Evolutionary conservation across 176 grass and related monocot species (phyloP).

Genomic region (Miscanthus lutarioriparius): DNA sequence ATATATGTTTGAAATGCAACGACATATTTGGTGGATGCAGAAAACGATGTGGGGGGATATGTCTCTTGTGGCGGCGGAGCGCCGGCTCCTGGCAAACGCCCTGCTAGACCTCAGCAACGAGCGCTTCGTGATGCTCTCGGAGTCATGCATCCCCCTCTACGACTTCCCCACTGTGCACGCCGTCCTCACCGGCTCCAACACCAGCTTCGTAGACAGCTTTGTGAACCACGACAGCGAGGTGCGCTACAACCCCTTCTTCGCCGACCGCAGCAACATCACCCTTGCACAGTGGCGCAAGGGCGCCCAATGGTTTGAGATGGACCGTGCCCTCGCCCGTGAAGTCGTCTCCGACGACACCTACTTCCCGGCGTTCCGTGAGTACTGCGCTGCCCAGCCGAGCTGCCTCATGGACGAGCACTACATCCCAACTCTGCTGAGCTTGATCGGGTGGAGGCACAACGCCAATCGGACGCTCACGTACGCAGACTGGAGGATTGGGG

Average conservation of each 20-base stretch:
- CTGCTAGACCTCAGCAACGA: background rate
- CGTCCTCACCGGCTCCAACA: conserved; percentile 32
- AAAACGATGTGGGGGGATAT: background rate
- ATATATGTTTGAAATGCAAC: too few relatives aligned
- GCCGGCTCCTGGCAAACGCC: background rate
- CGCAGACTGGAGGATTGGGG: conserved; percentile 39
- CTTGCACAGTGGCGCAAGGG: conserved; percentile 68
- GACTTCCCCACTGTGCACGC: background rate
- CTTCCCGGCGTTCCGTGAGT: conserved; percentile 56
- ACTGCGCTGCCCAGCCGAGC: conserved; percentile 23
- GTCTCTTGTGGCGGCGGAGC: background rate
- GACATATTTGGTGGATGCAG: background rate
- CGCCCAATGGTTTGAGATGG: conserved; percentile 67
- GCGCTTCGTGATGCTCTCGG: conserved; percentile 5
- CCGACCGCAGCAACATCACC: conserved; percentile 35
- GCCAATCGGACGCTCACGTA: conserved; percentile 61
- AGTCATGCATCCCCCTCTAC: conserved; percentile 2
- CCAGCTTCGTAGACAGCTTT: conserved; percentile 56
- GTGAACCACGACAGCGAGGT: conserved; percentile 41
- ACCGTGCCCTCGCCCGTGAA: conserved; percentile 37
- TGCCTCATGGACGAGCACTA: conserved; percentile 80
- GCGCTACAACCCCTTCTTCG: conserved; percentile 50
- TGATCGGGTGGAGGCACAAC: conserved; percentile 36
- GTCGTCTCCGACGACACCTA: conserved; percentile 53
- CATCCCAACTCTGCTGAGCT: conserved; percentile 51